Base-by-base conservation (phyloP, 1,284 basidiomycete genomes). In the Flammula alnicola region DNA sequence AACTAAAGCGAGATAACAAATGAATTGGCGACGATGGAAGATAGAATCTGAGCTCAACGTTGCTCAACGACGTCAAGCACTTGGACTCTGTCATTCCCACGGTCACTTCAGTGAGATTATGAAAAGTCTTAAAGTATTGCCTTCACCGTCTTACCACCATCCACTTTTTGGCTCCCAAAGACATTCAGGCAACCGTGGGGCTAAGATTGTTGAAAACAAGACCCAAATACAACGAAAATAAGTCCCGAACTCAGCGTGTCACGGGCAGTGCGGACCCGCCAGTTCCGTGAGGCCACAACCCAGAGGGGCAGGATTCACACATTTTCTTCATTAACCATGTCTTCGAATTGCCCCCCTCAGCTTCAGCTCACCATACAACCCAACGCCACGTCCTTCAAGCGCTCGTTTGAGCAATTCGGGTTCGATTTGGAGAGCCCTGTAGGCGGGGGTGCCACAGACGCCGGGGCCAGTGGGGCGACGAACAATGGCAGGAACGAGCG, bases 321-420 rank as follows among this genome's bases (percentile, higher is more conserved):
- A 5, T 27, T 32, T 31, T 39, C 12, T 12, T 29, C 19, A n/a
- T 30, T 14, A 29, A 49, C 47, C 31, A 49, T 62, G 60, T 50
- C 58, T 22, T 57, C 58, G 5, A 56, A 56, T 40, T 61, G 56
- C 35, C 60, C 76, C 17, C 76, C 77, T 27, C 78, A 76, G 55
- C 68, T 79, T 4, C 73, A 75, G 31, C 70, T 78, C 7, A 66
- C 73, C 25, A 64, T 76, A 7, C 71, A 75, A 26, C 55, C 73
- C 7, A 72, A 67, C 57, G 71, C 76, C 5, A 75, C 76, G 1
- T 78, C 77, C 17, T 81, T 81, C 68, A 81, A 81, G 56, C 73
- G 79, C 42, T 77, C 78, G n/a, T 81, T 81, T 62, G 76, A 79
- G 47, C 71, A 80, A 58, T 78, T 76, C 49, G 78, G 76, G 16